phyloP scores from a whole-genome alignment of 306 rosid genomes.

The Prunus mume region DNA sequence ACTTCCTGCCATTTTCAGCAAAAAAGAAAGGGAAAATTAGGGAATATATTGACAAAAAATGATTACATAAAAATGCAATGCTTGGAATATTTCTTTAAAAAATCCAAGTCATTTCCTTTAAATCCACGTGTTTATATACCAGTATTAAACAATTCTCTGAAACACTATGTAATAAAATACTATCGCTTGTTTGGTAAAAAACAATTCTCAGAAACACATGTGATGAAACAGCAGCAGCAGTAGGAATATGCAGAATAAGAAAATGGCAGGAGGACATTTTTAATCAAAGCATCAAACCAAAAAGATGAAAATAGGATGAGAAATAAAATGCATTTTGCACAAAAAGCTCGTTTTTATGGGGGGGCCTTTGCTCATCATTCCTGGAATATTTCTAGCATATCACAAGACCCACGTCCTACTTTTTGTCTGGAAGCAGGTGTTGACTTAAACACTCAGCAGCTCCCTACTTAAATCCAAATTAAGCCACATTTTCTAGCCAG shows the following conservation, averaged over 20 bases:
- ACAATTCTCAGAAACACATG: too few relatives aligned
- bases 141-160: neutral
- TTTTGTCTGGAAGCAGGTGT: constrained; percentile 82
- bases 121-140: neutral
- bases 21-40: neutral
- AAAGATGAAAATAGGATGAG: constrained; percentile 3
- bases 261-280: neutral
- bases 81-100: neutral
- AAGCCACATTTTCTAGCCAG: too few relatives aligned
- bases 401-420: constrained; percentile 48
- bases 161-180: too few relatives aligned
- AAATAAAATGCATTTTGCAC: constrained; percentile 23
- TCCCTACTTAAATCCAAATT: constrained; percentile 8
- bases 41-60: neutral
- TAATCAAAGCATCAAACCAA: neutral
- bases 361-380: constrained; percentile 53
- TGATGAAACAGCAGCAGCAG: too few relatives aligned
- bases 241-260: too few relatives aligned
- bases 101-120: neutral
- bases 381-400: constrained; percentile 51
- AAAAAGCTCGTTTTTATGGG: constrained; percentile 33
- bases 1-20: constrained; percentile 32
- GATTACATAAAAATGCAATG: neutral
- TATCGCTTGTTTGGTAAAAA: too few relatives aligned
- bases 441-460: constrained; percentile 46